Conservation (phyloP, 768 basidiomycete species). For the Mycena galericulata region DNA sequence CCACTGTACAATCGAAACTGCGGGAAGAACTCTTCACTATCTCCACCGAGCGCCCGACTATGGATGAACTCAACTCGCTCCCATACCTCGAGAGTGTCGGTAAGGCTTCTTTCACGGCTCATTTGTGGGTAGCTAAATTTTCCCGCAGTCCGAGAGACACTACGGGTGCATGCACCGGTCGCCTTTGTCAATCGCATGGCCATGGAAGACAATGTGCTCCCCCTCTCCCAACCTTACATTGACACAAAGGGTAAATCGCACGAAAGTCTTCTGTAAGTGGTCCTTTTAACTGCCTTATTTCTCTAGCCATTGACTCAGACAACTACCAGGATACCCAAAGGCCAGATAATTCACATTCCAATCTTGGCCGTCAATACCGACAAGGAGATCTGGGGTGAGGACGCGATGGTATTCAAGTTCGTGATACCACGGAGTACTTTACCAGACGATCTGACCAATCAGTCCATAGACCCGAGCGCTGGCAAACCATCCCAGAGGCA, state of each 20-base stretch:
- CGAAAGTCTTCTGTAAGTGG: conserved; percentile 17
- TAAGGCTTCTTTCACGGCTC: too few species aligned
- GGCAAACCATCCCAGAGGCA: neutral
- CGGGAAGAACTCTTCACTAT: conserved; percentile 55
- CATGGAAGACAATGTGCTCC: conserved; percentile 42
- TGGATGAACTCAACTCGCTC: conserved; percentile 55
- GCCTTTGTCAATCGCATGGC: conserved; percentile 40
- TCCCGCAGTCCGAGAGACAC: conserved; percentile 14
- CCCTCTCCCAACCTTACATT: conserved; percentile 37
- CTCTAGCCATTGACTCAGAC: too few species aligned
- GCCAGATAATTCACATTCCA: conserved; percentile 44
- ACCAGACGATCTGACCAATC: neutral
- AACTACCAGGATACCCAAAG: conserved; percentile 36
- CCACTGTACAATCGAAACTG: conserved; percentile 54
- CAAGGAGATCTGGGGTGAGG: conserved; percentile 40
- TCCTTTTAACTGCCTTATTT: neutral
- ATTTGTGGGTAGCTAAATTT: too few species aligned
- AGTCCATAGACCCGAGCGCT: neutral
- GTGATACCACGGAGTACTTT: neutral
- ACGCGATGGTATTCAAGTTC: conserved; percentile 47
- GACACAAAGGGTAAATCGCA: conserved; percentile 40
- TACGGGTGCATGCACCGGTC: conserved; percentile 40
- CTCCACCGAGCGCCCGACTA: conserved; percentile 47
- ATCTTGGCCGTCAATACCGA: conserved; percentile 42
- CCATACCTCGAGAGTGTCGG: conserved; percentile 53